A percentile compares a stretch with the other conserved stretches of the same genome.
Evolutionary conservation across 1,139 yeast genomes (phyloP).

Genomic region (Pneumocystis sp.): DNA sequence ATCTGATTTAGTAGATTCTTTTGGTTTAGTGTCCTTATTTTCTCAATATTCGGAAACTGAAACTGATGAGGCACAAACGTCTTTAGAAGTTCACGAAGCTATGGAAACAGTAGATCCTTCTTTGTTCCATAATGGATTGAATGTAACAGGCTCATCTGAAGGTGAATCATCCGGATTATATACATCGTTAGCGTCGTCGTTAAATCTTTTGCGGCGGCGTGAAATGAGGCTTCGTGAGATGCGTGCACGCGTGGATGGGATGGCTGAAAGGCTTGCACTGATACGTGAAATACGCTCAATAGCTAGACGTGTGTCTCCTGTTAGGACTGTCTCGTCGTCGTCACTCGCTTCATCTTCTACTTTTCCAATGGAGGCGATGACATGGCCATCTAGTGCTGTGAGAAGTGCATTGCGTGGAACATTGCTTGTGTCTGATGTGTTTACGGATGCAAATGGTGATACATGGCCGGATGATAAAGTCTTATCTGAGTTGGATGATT

Average conservation of each 20-base stretch:
- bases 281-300: background rate
- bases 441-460: background rate
- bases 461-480: background rate
- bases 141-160: background rate
- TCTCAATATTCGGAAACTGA: background rate
- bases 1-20: background rate
- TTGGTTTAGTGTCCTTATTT: background rate
- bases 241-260: background rate
- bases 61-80: background rate
- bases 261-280: background rate
- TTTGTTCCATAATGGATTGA: background rate
- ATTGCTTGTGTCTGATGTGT: background rate
- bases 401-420: background rate
- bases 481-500: background rate
- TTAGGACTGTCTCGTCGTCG: background rate
- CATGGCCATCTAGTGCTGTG: background rate
- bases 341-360: background rate
- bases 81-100: background rate
- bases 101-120: background rate
- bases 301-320: background rate
- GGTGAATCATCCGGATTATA: background rate
- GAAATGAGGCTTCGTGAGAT: background rate
- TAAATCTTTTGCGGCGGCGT: background rate
- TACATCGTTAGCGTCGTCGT: background rate
- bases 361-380: background rate